A percentile compares a stretch with the other conserved stretches of the same genome.
Conservation (phyloP, 2,329 filamentous ascomycete species). For the Cylindrodendrum hubeiense region DNA sequence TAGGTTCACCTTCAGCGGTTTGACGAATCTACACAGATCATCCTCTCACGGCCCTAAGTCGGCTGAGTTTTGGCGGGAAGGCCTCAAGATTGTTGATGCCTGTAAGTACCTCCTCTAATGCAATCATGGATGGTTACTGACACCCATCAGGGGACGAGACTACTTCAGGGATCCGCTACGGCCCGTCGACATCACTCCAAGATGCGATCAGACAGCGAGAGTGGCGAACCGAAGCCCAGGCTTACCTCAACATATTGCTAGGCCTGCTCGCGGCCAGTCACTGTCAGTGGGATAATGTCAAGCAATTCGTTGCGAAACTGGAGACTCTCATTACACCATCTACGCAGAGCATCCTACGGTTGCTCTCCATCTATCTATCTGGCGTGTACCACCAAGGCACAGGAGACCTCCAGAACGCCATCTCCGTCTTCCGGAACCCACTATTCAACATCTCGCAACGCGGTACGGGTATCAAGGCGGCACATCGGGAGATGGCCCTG, state of each 20-base stretch:
- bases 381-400: conserved; percentile 83
- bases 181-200: conserved; percentile 64
- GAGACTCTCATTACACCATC: conserved; percentile 56
- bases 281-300: conserved; percentile 77
- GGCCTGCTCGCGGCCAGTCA: conserved; percentile 77
- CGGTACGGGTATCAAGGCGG: conserved; percentile 58
- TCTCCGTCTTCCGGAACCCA: conserved; percentile 73
- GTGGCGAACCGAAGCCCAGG: conserved; percentile 75
- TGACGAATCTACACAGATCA: conserved; percentile 58
- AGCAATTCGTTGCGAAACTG: conserved; percentile 67
- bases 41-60: conserved; percentile 49
- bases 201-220: conserved; percentile 69
- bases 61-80: conserved; percentile 57
- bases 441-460: conserved; percentile 62
- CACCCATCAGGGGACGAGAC: conserved; percentile 49
- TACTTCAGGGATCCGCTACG: conserved; percentile 52
- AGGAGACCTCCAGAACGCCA: conserved; percentile 77
- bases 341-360: conserved; percentile 54
- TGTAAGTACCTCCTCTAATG: conserved; percentile 50
- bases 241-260: conserved; percentile 78
- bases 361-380: conserved; percentile 77
- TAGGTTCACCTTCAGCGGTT: conserved; percentile 68
- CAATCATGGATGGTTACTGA: conserved; percentile 12
- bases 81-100: conserved; percentile 60
- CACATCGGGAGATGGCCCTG: conserved; percentile 73